Conservation (phyloP, 2,329 filamentous ascomycete genomes). For the Byssothecium circinans region DNA sequence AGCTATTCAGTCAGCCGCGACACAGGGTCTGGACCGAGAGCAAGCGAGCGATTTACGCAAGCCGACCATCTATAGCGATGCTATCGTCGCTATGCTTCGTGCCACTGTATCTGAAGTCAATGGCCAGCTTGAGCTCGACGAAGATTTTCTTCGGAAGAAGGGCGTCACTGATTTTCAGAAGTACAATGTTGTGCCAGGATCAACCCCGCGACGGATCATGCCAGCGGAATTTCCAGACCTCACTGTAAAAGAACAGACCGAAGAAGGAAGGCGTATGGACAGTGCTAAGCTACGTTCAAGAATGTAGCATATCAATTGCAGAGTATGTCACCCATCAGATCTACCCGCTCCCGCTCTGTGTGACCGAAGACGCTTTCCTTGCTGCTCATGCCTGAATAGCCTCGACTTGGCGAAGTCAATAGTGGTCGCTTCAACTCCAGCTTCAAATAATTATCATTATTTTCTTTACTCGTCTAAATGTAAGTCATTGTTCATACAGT, state of each 20-base stretch:
- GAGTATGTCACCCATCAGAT: too few species aligned
- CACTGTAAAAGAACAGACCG: slow-evolving; percentile 74
- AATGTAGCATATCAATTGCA: background rate
- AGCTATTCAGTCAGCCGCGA: slow-evolving; percentile 77
- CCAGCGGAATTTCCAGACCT: slow-evolving; percentile 69
- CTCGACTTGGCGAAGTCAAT: too few species aligned
- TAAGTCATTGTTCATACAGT: too few species aligned
- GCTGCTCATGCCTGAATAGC: too few species aligned
- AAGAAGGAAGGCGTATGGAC: slow-evolving; percentile 73
- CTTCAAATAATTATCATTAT: too few species aligned
- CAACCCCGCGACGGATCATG: slow-evolving; percentile 74
- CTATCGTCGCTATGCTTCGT: slow-evolving; percentile 70
- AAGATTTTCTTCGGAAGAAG: slow-evolving; percentile 73
- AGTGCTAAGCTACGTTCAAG: slow-evolving; percentile 51
- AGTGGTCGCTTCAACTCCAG: too few species aligned
- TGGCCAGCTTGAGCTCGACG: slow-evolving; percentile 72
- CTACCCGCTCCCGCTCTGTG: background rate
- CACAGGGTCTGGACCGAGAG: slow-evolving; percentile 54
- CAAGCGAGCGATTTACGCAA: slow-evolving; percentile 63
- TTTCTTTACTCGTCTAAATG: too few species aligned
- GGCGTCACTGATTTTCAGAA: slow-evolving; percentile 71
- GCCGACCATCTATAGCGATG: slow-evolving; percentile 74
- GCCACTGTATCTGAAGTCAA: slow-evolving; percentile 66
- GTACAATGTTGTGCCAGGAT: slow-evolving; percentile 69
- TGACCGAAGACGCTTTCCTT: background rate